Evolutionary conservation across 345 rosid genomes (phyloP), one percentile per base, ranked within the genome.

Genomic region (Carallia pectinifolia): DNA sequence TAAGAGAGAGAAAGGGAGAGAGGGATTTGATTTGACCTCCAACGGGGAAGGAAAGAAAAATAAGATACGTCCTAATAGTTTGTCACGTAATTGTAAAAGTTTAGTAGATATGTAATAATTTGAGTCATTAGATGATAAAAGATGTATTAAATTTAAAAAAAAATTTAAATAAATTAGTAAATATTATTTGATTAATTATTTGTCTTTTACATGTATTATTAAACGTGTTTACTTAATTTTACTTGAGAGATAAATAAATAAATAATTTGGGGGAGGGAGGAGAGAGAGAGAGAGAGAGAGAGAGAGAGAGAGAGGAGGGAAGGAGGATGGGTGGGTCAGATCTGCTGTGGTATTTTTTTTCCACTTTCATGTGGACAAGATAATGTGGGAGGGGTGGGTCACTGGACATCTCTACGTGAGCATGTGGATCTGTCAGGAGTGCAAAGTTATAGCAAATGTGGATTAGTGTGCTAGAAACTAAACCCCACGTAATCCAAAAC

Each of bases 361-460:
- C 70, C 81, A 76, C 65, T 77, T 79, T 80, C 87, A 81, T 85
- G 88, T 78, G 96, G 91, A 84, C 86, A 84, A 82, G 76, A 85
- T 82, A 87, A 86, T 81, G 86, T 79, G 85, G 83, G 86, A 73
- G 88, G 87, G 78, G 80, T 69, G 67, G 60, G 23, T 73, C 74
- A 79, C 78, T 75, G 87, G 66, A 85, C 84, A 72, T 7, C 76
- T 67, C 55, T 75, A 62, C 82, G 81, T 74, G 68, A 79, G 82
- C 97, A 86, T 92, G 93, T 88, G 96, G 80, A 78, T 83, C 72
- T 89, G 97, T 86, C 93, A 86, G 93, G 29, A 12, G 61, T 71
- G 71, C 59, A 48, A 44, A 68, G 58, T 65, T 68, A 52, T 44
- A 34, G 52, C 70, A 37, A 23, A 76, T 60, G 81, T 85, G 81